These are phyloP conservation scores for Chaetomium tenue DNA, from an alignment of 495 filamentous ascomycete genomes.

Conservation along the genomic window DNA sequence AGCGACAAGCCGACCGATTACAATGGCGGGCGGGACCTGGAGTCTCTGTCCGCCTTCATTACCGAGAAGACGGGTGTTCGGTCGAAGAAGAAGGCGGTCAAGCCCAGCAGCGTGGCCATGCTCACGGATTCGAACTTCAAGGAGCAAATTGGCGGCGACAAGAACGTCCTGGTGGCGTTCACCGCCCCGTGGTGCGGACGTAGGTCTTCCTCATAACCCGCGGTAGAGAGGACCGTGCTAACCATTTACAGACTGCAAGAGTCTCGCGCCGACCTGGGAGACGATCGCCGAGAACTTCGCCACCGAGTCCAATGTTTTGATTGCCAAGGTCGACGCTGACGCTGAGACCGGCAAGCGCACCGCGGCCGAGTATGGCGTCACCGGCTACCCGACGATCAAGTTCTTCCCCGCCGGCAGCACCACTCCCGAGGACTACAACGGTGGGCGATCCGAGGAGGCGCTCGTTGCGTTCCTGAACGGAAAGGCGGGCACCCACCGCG, in stretches of 20 bases:
- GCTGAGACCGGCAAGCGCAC: conserved; percentile 75
- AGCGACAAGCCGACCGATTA: conserved; percentile 84
- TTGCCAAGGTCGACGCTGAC: conserved; percentile 95
- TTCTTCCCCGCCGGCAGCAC: conserved; percentile 91
- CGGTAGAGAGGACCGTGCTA: conserved; percentile 26
- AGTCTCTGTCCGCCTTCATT: conserved; percentile 77
- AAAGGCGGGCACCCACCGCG: conserved; percentile 85
- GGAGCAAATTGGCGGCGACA: conserved; percentile 73
- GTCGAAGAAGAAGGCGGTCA: conserved; percentile 64
- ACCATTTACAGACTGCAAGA: conserved; percentile 81
- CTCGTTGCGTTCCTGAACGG: conserved; percentile 81
- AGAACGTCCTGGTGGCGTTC: conserved; percentile 93
- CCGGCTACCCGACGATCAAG: conserved; percentile 93
- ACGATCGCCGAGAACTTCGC: conserved; percentile 77
- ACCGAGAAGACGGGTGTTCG: conserved; percentile 84
- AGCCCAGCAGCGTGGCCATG: conserved; percentile 70
- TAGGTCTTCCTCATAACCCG: conserved; percentile 51
- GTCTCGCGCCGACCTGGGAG: conserved; percentile 87
- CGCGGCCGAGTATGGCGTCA: conserved; percentile 73
- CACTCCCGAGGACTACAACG: conserved; percentile 67
- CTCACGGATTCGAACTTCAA: conserved; percentile 79
- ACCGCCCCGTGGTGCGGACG: conserved; percentile 97
- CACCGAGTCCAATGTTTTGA: conserved; percentile 70
- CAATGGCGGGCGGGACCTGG: conserved; percentile 80
- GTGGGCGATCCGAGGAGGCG: conserved; percentile 73